phyloP scores from a whole-genome alignment of 768 basidiomycete species.

The Pisolithus albus region DNA sequence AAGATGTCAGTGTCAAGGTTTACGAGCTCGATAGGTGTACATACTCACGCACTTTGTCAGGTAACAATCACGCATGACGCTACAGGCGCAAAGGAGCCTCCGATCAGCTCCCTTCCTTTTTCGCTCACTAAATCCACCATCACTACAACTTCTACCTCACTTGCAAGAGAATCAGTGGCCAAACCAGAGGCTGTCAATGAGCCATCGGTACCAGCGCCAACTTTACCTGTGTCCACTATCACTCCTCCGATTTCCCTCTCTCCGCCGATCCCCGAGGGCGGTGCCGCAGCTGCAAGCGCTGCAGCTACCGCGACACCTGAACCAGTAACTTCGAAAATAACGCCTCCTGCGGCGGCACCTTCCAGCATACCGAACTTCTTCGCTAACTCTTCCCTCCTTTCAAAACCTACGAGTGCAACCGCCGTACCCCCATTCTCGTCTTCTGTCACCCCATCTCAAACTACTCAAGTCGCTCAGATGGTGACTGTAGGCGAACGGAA shows the following conservation, averaged over 20 bases:
- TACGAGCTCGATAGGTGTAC: conserved; percentile 5
- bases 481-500: not conserved
- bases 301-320: not conserved
- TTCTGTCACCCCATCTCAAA: conserved; percentile 18
- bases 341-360: conserved; percentile 6
- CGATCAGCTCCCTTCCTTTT: conserved; percentile 57
- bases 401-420: conserved; percentile 27
- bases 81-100: conserved; percentile 54
- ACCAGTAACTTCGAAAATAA: conserved; percentile 4
- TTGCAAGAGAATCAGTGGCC: not conserved
- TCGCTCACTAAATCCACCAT: conserved; percentile 42
- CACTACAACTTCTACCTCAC: conserved; percentile 11
- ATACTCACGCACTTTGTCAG: conserved; percentile 15
- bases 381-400: conserved; percentile 41
- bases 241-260: conserved; percentile 19
- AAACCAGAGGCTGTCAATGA: conserved; percentile 2
- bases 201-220: not conserved
- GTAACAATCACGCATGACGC: conserved; percentile 34
- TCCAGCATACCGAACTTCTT: conserved; percentile 59
- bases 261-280: conserved; percentile 24
- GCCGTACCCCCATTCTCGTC: conserved; percentile 12
- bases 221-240: not conserved
- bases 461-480: conserved; percentile 10
- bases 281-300: conserved; percentile 10
- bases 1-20: conserved; percentile 38